A percentile compares a stretch with the other conserved stretches of the same genome.
Evolutionary conservation across 306 rosid genomes (phyloP).

Genomic region (Cicer bijugum): DNA sequence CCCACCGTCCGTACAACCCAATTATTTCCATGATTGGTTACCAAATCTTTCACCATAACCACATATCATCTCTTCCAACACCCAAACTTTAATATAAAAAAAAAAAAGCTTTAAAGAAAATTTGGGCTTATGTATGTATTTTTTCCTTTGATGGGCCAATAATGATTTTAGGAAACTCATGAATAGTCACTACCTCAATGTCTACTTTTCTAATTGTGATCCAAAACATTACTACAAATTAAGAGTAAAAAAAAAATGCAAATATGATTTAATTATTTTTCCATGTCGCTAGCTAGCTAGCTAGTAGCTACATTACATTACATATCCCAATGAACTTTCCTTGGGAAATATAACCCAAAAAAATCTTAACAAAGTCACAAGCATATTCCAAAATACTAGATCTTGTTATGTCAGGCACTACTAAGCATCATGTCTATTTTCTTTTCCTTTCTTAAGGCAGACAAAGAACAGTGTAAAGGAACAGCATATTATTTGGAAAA

Average conservation of each 20-base stretch:
- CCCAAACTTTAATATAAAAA: conserved; percentile 30
- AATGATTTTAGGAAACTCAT: conserved; percentile 35
- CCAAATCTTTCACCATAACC: conserved; percentile 40
- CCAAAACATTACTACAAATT: neutral
- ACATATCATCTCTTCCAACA: conserved; percentile 24
- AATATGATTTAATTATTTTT: neutral
- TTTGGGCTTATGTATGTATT: conserved; percentile 31
- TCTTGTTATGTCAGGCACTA: conserved; percentile 51
- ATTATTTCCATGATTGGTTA: conserved; percentile 43
- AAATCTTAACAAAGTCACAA: conserved; percentile 33
- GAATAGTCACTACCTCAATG: conserved; percentile 40
- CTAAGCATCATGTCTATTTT: conserved; percentile 50
- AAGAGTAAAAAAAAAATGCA: neutral
- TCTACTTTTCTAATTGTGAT: conserved; percentile 39
- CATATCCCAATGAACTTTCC: conserved; percentile 34
- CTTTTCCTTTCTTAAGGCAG: conserved; percentile 55
- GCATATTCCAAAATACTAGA: conserved; percentile 50
- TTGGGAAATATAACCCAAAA: conserved; percentile 33
- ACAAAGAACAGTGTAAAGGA: conserved; percentile 55
- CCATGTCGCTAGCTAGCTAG: neutral
- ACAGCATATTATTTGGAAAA: conserved; percentile 50
- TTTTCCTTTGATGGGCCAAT: conserved; percentile 42
- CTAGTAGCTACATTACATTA: neutral
- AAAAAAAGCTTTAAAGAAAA: neutral
- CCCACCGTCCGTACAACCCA: conserved; percentile 38